A percentile compares a stretch with the other conserved stretches of the same genome.
Evolutionary conservation across 768 basidiomycete species (phyloP).

Genomic region (Krasilnikovozyma curviuscula): DNA sequence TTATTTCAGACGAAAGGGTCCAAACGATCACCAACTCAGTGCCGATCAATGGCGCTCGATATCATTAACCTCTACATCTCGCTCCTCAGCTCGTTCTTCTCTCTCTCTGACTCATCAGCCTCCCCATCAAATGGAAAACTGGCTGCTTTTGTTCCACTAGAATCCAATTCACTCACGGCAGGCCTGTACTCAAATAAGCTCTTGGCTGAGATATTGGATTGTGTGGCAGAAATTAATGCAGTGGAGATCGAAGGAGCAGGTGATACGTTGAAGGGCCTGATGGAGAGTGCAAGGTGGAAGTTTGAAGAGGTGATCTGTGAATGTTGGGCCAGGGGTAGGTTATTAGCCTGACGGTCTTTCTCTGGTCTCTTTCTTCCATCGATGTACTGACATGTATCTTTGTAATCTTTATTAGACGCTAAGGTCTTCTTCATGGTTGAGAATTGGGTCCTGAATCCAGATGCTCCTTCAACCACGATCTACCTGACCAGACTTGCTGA

Average conservation of each 20-base stretch:
- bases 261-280: slow-evolving; percentile 44
- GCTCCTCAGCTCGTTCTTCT: slow-evolving; percentile 68
- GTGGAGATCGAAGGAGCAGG: slow-evolving; percentile 52
- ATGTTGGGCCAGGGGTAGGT: slow-evolving; percentile 64
- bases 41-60: slow-evolving; percentile 69
- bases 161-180: slow-evolving; percentile 65
- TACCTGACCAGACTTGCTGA: slow-evolving; percentile 13
- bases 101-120: slow-evolving; percentile 48
- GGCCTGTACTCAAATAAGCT: slow-evolving; percentile 61
- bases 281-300: slow-evolving; percentile 70
- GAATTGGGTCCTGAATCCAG: slow-evolving; percentile 52
- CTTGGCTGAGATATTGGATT: slow-evolving; percentile 68
- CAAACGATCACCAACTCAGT: slow-evolving; percentile 63
- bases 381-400: slow-evolving; percentile 11
- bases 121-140: slow-evolving; percentile 23
- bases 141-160: slow-evolving; percentile 36
- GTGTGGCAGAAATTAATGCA: slow-evolving; percentile 53
- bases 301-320: slow-evolving; percentile 63
- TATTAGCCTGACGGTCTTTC: background rate
- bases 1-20: slow-evolving; percentile 27
- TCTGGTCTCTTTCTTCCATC: background rate
- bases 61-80: slow-evolving; percentile 70
- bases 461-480: slow-evolving; percentile 34
- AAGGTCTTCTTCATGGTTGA: slow-evolving; percentile 65
- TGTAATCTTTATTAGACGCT: slow-evolving; percentile 41